These are phyloP conservation scores for Vickermania ingenoplastis DNA, from an alignment of 208 protist species.

Conservation along the genomic window DNA sequence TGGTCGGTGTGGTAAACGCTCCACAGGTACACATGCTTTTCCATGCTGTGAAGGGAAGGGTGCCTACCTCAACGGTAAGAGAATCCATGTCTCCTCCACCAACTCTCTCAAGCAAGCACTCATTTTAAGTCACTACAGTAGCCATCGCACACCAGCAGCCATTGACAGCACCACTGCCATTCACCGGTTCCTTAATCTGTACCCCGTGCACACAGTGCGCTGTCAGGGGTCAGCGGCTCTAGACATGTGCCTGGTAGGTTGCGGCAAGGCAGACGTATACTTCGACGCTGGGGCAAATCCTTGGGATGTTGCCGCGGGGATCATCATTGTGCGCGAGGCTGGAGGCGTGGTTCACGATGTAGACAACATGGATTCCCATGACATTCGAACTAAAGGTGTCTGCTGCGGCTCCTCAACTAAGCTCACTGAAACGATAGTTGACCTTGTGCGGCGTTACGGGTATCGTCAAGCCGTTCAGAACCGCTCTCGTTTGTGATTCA, in stretches of 20 bases:
- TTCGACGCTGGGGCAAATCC: conserved; percentile 39
- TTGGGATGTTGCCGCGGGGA: conserved; percentile 56
- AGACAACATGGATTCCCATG: conserved; percentile 45
- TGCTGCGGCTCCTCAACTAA: conserved; percentile 56
- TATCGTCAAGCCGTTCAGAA: conserved; percentile 31
- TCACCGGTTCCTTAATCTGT: conserved; percentile 10
- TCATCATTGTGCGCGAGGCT: conserved; percentile 53
- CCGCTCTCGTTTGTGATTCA: too few relatives aligned
- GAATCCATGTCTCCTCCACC: conserved; percentile 1
- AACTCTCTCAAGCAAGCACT: conserved; percentile 12
- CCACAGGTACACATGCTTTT: too few relatives aligned
- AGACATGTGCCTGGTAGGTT: conserved; percentile 36
- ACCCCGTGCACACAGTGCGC: conserved; percentile 27
- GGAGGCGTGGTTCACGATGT: conserved; percentile 19
- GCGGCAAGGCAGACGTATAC: conserved; percentile 49
- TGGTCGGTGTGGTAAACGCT: conserved; percentile 64
- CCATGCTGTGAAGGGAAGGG: too few relatives aligned
- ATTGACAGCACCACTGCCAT: conserved; percentile 26
- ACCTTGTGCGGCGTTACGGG: conserved; percentile 44
- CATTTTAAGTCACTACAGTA: too few relatives aligned
- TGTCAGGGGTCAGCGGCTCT: conserved; percentile 33
- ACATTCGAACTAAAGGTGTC: conserved; percentile 43
- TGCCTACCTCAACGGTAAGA: too few relatives aligned
- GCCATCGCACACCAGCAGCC: too few relatives aligned
- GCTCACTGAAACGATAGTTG: conserved; percentile 36